Conservation (phyloP, 345 rosid species). For the Rhizophora apiculata region DNA sequence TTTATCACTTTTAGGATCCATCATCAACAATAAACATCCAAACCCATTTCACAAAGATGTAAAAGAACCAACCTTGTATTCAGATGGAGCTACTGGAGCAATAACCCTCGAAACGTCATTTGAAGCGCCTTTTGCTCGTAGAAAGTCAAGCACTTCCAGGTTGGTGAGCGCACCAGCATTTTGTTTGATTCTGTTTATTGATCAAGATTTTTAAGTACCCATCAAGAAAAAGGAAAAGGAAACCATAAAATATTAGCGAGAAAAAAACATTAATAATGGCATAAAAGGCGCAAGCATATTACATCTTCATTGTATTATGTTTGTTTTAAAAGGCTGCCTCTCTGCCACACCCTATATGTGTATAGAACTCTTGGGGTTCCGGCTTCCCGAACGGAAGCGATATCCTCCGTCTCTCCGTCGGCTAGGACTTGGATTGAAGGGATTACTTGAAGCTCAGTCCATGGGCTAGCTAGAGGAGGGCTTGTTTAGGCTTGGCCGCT, state of each 20-base stretch:
- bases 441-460: no score
- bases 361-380: no score
- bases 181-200: slow-evolving; percentile 53
- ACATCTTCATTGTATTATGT: no score
- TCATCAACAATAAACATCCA: neutral
- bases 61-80: slow-evolving; percentile 51
- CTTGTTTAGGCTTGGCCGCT: no score
- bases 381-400: no score
- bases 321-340: no score
- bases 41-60: neutral
- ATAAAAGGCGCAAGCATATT: no score
- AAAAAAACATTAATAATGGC: neutral
- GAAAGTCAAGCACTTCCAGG: slow-evolving; percentile 68
- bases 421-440: no score
- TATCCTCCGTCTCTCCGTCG: no score
- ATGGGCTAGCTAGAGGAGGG: no score
- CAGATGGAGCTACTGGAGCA: slow-evolving; percentile 59
- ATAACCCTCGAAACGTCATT: slow-evolving; percentile 60
- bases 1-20: neutral
- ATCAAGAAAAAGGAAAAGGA: neutral
- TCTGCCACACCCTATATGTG: no score
- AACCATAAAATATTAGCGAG: neutral
- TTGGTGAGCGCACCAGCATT: slow-evolving; percentile 75
- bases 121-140: slow-evolving; percentile 71
- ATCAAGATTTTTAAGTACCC: neutral